These are phyloP conservation scores for Thermochaetoides thermophila DNA, from an alignment of 495 filamentous ascomycete genomes.

Conservation along the genomic window DNA sequence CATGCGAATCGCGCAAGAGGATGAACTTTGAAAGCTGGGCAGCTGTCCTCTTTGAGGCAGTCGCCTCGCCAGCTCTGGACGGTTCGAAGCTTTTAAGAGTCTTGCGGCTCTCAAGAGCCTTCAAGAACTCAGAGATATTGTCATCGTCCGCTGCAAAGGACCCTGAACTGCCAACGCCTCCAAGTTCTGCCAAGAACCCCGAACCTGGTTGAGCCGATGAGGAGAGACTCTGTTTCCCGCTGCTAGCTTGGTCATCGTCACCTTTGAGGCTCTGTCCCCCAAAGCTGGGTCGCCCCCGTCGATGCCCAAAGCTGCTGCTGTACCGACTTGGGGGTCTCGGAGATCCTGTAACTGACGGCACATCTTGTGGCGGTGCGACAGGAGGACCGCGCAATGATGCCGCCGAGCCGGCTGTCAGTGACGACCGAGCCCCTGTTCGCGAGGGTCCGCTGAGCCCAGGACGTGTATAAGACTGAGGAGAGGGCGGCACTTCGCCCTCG, in stretches of 20 bases:
- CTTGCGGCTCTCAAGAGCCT: conserved; percentile 66
- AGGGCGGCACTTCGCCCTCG: conserved; percentile 32
- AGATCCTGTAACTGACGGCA: conserved; percentile 27
- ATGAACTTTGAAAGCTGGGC: conserved; percentile 66
- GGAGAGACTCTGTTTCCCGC: conserved; percentile 70
- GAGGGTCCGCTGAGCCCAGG: conserved; percentile 36
- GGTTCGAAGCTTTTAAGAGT: conserved; percentile 57
- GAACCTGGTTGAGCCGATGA: conserved; percentile 84
- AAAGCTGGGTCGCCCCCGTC: conserved; percentile 59
- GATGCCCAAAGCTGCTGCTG: conserved; percentile 48
- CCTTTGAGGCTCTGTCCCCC: conserved; percentile 44
- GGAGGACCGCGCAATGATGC: conserved; percentile 41
- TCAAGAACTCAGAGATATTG: conserved; percentile 83
- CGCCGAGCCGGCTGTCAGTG: conserved; percentile 49
- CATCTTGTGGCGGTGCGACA: conserved; percentile 47
- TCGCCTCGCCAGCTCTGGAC: conserved; percentile 39
- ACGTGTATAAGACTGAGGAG: conserved; percentile 44
- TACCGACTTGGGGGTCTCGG: conserved; percentile 75
- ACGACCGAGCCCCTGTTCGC: conserved; percentile 54
- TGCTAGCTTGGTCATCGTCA: conserved; percentile 76
- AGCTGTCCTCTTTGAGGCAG: conserved; percentile 44
- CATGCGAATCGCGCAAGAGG: conserved; percentile 73
- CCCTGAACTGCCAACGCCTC: conserved; percentile 56
- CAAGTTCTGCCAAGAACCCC: conserved; percentile 58
- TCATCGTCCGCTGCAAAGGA: conserved; percentile 79